Base-by-base conservation (phyloP, 2,329 filamentous ascomycete species). In the Cladophialophora psammophila region DNA sequence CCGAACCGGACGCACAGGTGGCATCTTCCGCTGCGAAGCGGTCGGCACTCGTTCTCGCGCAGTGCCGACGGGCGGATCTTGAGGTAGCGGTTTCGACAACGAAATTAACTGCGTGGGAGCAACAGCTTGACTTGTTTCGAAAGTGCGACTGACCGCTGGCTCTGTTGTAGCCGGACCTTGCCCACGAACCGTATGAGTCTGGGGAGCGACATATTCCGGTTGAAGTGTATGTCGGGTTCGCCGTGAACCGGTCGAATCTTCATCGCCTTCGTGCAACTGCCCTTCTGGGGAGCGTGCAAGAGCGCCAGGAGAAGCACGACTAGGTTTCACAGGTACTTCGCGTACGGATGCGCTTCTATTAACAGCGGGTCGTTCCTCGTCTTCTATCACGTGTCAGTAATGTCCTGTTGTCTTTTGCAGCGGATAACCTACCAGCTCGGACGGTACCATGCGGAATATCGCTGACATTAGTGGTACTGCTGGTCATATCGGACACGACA, bases 401-500 rank as follows among this genome's bases (percentile, higher is more conserved):
- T 9, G 18, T 62, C 48, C 38, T 12, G 36, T 36, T 36, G 4
- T 34, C 32, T 48, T n/a, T 55, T 67, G 45, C 26, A 61, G 38
- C 34, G 34, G 35, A 55, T 15, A 38, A 69, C 82, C 76, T 82
- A 87, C 86, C 72, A 72, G 82, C 78, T 26, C 87, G 83, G 9
- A 92, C 86, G 0, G 92, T 91, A 1, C 91, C 89, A 73, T 93
- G 92, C 72, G 93, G 89, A 73, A 96, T 94, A 74, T 98, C 94
- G 58, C 87, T 88, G 10, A 92, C 89, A 60, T 91, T 92, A 8
- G 94, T 97, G 4, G 93, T 96, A 76, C 90, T 94, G 80, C 95
- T 98, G 26, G 95, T 98, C 76, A 99, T 97, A 78, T 97, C 94
- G 75, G 94, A 92, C 57, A 99, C 94, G 57, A 98, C 90, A 76